Percentiles rank a stretch among this genome's conserved stretches.
These are phyloP conservation scores for Aureobasidium pullulans DNA, from an alignment of 2,329 filamentous ascomycete species.

Conservation along the genomic window DNA sequence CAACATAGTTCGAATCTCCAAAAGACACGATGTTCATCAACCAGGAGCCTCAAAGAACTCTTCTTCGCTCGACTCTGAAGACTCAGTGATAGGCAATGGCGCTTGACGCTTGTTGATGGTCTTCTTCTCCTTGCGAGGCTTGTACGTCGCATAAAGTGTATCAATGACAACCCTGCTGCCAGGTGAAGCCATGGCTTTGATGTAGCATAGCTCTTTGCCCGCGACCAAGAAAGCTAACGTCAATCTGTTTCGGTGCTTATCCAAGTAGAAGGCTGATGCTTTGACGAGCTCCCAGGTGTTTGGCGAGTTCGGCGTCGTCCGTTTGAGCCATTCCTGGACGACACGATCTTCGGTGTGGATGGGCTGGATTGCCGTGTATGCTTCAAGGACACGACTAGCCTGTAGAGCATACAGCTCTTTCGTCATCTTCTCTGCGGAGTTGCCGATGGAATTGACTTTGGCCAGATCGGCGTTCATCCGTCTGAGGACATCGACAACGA, in stretches of 20 bases:
- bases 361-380: constrained; percentile 19
- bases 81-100: neutral
- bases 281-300: constrained; percentile 39
- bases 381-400: neutral
- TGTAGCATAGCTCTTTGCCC: constrained; percentile 30
- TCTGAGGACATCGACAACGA: neutral
- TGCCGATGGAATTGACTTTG: neutral
- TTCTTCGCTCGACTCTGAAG: constrained; percentile 3
- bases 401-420: neutral
- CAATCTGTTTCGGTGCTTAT: constrained; percentile 18
- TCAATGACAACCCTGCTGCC: neutral
- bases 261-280: constrained; percentile 36
- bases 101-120: neutral
- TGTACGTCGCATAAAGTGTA: neutral
- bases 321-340: constrained; percentile 19
- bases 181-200: constrained; percentile 27
- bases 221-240: constrained; percentile 34
- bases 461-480: neutral
- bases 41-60: constrained; percentile 10
- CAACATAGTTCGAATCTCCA: no score
- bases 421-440: neutral
- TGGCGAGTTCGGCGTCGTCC: constrained; percentile 16
- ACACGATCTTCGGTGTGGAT: constrained; percentile 12
- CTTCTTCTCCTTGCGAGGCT: constrained; percentile 11
- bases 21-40: neutral